Evolutionary conservation across 2,329 filamentous ascomycete genomes (phyloP), one percentile per base, ranked within the genome.

Genomic region (Parafenestella ontariensis): DNA sequence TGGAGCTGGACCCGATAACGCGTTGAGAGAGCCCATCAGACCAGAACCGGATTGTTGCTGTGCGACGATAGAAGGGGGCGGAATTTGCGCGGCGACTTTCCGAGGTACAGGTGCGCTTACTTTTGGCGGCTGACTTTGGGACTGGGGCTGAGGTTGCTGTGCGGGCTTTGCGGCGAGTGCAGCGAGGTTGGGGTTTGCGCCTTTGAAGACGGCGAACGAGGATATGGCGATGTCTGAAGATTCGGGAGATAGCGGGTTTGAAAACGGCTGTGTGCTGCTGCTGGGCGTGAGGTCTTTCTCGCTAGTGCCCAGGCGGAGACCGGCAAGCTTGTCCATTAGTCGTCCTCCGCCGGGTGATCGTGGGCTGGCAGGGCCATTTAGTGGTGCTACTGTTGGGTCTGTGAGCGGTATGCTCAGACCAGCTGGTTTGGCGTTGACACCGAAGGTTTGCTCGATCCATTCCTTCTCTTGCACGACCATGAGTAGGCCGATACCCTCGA

Each of bases 381-480:
- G 76, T 1, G 76, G 77, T 45, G 77, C 73, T 48, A 69, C 61
- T 17, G 70, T 71, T 31, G 73, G 69, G 56, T 75, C 64, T 7
- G 75, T 70, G 18, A 74, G 52, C 13, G 72, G 74, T 44, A 76
- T 68, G 52, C 60, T 78, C 46, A 78, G 72, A 24, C 72, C 74
- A 3, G 72, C 66, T 6, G 75, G 79, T 57, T 75, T 80, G 49
- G 76, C 74, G 37, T 67, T 72, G 1, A 91, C 79, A 5, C 89
- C 89, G 74, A 96, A 96, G 65, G 92, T 91, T 42, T 87, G 81
- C 68, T 91, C 85, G 47, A 96, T 92, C 92, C 92, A 96, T 64
- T 90, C 84, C 71, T 88, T 90, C 75, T 96, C 92, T 53, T 91
- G 86, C 43, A 91, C 74, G 0, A 89, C 91, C 89, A 96, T 96